phyloP scores from a whole-genome alignment of 2,329 filamentous ascomycete genomes.

The Cadophora gregata region DNA sequence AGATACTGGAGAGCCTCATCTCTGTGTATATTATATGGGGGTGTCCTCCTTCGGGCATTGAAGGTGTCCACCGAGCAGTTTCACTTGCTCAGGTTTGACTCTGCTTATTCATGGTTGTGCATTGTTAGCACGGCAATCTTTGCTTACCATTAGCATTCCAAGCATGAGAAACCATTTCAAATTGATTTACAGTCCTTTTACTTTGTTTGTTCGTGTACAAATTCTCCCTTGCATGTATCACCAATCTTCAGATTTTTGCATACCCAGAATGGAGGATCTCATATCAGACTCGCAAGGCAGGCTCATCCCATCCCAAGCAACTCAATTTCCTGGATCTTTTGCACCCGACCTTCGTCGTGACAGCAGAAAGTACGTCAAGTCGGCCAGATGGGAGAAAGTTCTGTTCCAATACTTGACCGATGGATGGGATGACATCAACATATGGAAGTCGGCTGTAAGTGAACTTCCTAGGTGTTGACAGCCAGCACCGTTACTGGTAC shows the following conservation, averaged over 20 bases:
- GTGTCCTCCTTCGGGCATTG: background rate
- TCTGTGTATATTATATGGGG: background rate
- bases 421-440: constrained; percentile 30
- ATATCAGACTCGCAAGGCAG: constrained; percentile 5
- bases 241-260: background rate
- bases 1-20: background rate
- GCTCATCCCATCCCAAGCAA: constrained; percentile 19
- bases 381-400: constrained; percentile 15
- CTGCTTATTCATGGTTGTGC: constrained; percentile 20
- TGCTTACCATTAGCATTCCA: background rate
- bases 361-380: constrained; percentile 17
- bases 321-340: constrained; percentile 35
- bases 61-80: background rate
- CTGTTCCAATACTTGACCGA: constrained; percentile 24
- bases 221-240: background rate
- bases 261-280: background rate
- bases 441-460: constrained; percentile 32
- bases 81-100: background rate
- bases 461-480: background rate
- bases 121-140: constrained; percentile 11
- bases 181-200: background rate
- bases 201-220: background rate
- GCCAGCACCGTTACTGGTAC: background rate
- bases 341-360: constrained; percentile 30
- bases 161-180: background rate